Base-by-base conservation (phyloP, 2,329 filamentous ascomycete species). In the Uncinocarpus reesii region DNA sequence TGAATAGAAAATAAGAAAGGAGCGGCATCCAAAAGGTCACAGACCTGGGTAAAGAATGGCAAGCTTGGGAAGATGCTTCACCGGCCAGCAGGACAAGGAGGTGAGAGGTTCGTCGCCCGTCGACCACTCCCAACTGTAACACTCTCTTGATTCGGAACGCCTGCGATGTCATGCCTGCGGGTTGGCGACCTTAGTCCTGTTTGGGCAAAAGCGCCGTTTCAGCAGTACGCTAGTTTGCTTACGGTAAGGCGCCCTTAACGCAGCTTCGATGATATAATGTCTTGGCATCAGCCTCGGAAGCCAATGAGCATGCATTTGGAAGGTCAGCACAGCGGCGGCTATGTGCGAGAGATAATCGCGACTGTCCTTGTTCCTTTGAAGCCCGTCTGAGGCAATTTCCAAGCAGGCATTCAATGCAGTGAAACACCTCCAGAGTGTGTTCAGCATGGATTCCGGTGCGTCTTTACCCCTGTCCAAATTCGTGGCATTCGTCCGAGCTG, bases 1-100 rank as follows among this genome's bases (percentile, higher is more conserved):
- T 20, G 40, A 42, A 40, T 11, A 40, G 36, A 24, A 40, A 21
- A 7, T 11, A 7, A 29, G 20, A 47, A 47, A 41, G 28, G 20
- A 41, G 15, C 20, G 29, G 41, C 29, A 41, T 47, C 16, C 41
- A 36, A 21, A 24, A 34, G 45, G 45, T 47, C 36, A 21, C 45
- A 46, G 45, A 47, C 45, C 45, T 32, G n/a, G 35, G 24, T 18
- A 47, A 47, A 38, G 45, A 47, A 34, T 47, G 45, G 26, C 13
- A 37, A 18, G 44, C 15, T 40, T 29, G 21, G 7, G 23, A 15
- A 11, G 16, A 20, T 16, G 7, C 24, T 32, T 47, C 45, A 41
- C 36, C n/a, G 28, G 20, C 26, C 28, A 26, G 28, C 35, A 47
- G 45, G 37, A 32, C 16, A 40, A 40, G 35, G 7, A 38, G 44